Percentiles rank a stretch among this genome's conserved stretches.
Evolutionary conservation across 2,329 filamentous ascomycete genomes (phyloP).

Genomic region (Alternaria infectoria): DNA sequence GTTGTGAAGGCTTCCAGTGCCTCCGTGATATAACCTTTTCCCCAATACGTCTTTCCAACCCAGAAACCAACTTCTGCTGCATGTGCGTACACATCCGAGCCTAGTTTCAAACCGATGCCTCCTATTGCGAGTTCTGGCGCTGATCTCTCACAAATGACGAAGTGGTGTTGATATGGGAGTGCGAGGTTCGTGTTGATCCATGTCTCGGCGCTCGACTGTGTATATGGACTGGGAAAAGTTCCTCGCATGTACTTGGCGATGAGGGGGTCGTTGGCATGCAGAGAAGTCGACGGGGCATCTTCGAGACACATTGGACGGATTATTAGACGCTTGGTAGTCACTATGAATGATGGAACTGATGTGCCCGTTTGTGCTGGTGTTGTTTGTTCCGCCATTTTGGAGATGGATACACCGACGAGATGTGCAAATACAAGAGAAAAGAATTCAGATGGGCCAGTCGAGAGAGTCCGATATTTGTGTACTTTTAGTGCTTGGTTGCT

Average conservation of each 20-base stretch:
- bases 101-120: slow-evolving; percentile 47
- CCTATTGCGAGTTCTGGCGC: slow-evolving; percentile 38
- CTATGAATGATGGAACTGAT: slow-evolving; percentile 37
- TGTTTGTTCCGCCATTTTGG: slow-evolving; percentile 24
- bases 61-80: slow-evolving; percentile 53
- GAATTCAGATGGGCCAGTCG: neutral
- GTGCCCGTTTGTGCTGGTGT: slow-evolving; percentile 20
- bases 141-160: slow-evolving; percentile 21
- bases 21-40: slow-evolving; percentile 42
- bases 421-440: neutral
- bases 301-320: slow-evolving; percentile 41
- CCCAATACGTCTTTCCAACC: slow-evolving; percentile 48
- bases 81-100: slow-evolving; percentile 44
- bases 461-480: neutral
- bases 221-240: slow-evolving; percentile 51
- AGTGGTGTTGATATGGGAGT: slow-evolving; percentile 20
- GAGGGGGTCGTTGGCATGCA: slow-evolving; percentile 37
- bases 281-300: slow-evolving; percentile 36
- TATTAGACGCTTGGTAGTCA: slow-evolving; percentile 34
- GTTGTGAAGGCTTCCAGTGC: slow-evolving; percentile 41
- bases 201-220: slow-evolving; percentile 31
- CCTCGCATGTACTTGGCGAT: slow-evolving; percentile 47
- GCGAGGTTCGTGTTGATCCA: slow-evolving; percentile 46
- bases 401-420: neutral
- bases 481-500: neutral